Evolutionary conservation across 2,329 filamentous ascomycete species (phyloP).

Genomic region (Scopulariopsis brevicaulis): DNA sequence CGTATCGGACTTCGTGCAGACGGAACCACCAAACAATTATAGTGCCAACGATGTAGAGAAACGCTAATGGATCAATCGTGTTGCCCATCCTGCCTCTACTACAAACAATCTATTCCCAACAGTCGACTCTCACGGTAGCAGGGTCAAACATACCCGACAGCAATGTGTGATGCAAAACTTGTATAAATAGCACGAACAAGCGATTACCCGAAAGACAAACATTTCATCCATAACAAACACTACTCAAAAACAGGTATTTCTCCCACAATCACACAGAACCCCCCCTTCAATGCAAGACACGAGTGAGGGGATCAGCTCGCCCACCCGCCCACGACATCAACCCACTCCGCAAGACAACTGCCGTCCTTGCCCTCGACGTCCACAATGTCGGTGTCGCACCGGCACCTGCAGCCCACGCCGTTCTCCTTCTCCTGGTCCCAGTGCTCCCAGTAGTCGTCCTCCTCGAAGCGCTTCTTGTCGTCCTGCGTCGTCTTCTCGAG

Average conservation of each 20-base stretch:
- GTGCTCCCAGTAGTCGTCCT: constrained; percentile 92
- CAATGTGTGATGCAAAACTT: not conserved
- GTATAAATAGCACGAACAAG: too few relatives aligned
- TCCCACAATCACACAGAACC: too few relatives aligned
- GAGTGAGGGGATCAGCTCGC: constrained; percentile 29
- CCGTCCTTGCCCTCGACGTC: constrained; percentile 97
- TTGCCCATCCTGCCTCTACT: not conserved
- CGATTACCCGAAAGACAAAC: too few relatives aligned
- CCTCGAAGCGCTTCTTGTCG: constrained; percentile 74
- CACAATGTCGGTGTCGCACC: constrained; percentile 93
- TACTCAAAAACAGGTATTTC: too few relatives aligned
- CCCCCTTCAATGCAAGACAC: too few relatives aligned
- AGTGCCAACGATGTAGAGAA: not conserved
- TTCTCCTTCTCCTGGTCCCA: constrained; percentile 87
- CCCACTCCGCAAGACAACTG: constrained; percentile 91
- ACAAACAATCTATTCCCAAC: not conserved
- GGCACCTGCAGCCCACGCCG: constrained; percentile 90
- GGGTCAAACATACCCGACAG: not conserved
- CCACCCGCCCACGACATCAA: constrained; percentile 94
- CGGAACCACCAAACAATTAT: not conserved
- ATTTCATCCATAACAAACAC: too few relatives aligned
- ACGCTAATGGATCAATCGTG: not conserved
- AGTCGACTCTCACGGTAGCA: not conserved
- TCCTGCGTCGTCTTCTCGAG: constrained; percentile 73
- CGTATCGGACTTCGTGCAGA: too few relatives aligned